Conservation (phyloP, 2,329 filamentous ascomycete genomes). For the Raffaelea albimanens region DNA sequence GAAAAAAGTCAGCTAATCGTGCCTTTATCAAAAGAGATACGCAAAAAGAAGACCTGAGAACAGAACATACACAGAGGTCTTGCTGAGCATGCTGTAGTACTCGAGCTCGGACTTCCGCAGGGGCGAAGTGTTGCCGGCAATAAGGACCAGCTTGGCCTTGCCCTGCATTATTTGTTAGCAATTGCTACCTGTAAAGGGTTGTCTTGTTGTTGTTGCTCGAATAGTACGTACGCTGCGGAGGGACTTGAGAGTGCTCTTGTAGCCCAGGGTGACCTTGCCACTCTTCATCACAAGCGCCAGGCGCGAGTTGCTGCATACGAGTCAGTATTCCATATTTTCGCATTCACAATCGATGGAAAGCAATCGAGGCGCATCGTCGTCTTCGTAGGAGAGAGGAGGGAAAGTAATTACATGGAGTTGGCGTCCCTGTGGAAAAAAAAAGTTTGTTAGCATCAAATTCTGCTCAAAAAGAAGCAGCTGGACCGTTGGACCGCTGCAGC, state of each 20-base stretch:
- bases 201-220: neutral
- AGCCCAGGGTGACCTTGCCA: conserved; percentile 77
- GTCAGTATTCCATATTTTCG: conserved; percentile 59
- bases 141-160: conserved; percentile 96
- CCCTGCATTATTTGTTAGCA: conserved; percentile 30
- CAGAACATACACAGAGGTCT: conserved; percentile 92
- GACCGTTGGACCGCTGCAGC: too few relatives aligned
- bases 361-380: too few relatives aligned
- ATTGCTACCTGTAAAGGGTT: too few relatives aligned
- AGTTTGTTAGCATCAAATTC: neutral
- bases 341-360: too few relatives aligned
- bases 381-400: neutral
- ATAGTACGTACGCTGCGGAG: conserved; percentile 12
- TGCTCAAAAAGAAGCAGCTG: neutral
- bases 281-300: conserved; percentile 55
- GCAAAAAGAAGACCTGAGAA: too few relatives aligned
- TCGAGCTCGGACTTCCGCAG: conserved; percentile 97
- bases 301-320: conserved; percentile 55
- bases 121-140: conserved; percentile 90
- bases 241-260: conserved; percentile 56
- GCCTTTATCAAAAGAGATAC: neutral
- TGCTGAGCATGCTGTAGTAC: conserved; percentile 88
- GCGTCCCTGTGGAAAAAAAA: conserved; percentile 8
- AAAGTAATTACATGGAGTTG: conserved; percentile 12
- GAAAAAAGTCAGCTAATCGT: too few relatives aligned